Conservation (phyloP, 345 rosid species). For the Euclidium syriacum region DNA sequence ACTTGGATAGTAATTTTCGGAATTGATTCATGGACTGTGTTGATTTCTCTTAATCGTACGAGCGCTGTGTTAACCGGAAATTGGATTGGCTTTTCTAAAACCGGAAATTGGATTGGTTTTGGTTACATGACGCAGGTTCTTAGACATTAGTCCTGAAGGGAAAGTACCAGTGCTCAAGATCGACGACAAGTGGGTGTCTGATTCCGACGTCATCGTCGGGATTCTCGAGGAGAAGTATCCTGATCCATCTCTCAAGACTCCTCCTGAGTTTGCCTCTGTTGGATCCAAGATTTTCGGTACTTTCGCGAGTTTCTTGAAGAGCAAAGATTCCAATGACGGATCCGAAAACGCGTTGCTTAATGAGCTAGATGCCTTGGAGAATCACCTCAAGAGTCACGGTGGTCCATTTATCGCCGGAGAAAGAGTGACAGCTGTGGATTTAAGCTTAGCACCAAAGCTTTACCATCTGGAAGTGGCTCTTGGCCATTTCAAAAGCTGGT, state of each 20-base stretch:
- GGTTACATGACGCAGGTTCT: slow-evolving; percentile 46
- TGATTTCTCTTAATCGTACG: background rate
- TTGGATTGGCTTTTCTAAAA: background rate
- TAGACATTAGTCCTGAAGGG: slow-evolving; percentile 75
- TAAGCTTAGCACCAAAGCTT: slow-evolving; percentile 86
- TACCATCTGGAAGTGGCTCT: slow-evolving; percentile 82
- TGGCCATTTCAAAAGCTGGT: slow-evolving; percentile 85
- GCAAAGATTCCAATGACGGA: slow-evolving; percentile 78
- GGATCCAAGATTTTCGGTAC: slow-evolving; percentile 68
- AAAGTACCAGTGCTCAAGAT: slow-evolving; percentile 75
- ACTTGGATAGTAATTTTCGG: background rate
- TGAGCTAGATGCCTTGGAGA: slow-evolving; percentile 78
- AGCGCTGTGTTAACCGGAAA: background rate
- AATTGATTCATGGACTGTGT: background rate
- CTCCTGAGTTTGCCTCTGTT: slow-evolving; percentile 58
- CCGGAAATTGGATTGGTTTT: slow-evolving; percentile 11
- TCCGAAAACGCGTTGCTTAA: slow-evolving; percentile 66
- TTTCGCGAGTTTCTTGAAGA: slow-evolving; percentile 64
- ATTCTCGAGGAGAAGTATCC: slow-evolving; percentile 81
- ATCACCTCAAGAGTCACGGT: slow-evolving; percentile 68
- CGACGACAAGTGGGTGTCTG: slow-evolving; percentile 79
- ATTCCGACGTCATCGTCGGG: slow-evolving; percentile 77
- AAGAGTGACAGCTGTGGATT: slow-evolving; percentile 65
- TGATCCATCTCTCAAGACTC: slow-evolving; percentile 61
- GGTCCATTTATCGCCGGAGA: slow-evolving; percentile 85